Base-by-base conservation (phyloP, 2,329 filamentous ascomycete species). In the Allantophomopsis lycopodina region DNA sequence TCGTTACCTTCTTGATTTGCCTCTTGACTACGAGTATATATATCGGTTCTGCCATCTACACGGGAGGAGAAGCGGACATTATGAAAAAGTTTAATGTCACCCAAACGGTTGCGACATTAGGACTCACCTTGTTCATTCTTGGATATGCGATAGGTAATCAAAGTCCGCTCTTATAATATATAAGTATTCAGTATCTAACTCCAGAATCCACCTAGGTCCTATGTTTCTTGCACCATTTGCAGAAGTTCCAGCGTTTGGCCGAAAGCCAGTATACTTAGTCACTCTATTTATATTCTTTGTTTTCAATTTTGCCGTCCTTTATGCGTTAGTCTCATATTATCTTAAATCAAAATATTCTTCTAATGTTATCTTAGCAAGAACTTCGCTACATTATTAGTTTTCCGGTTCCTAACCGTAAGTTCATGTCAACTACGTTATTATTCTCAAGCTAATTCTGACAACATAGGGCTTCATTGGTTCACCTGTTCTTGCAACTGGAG, bases 201-300 rank as follows among this genome's bases (percentile, higher is more conserved):
- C 4, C 4, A 28, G 3, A 28, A 10, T 28, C 23, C 4, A 28
- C 11, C 23, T 28, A 28, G 23, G 23, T 7, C 63, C 63, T 3
- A 44, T 65, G n/a, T 51, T 66, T 8, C 66, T 62, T 62, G 62
- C 55, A 8, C 55, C 55, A 2, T 36, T 56, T 14, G 48, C 46
- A 7, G 53, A 84, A 50, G 56, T 83, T 15, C 13, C 23, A 3
- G 23, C 11, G 10, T 76, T 71, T 39, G 78, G 73, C 3, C 64
- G 73, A 7, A 68, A 79, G 50, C 55, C 68, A 32, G 63, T 81
- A n/a, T 78, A 79, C 52, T 65, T 73, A 47, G 75, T 78, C 77
- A 3, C 75, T 76, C 0, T 54, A 81, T 17, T 64, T 12, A 12
- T 72, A 69, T 32, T 76, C 73, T 71, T 70, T 1, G 67, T 66